phyloP scores from a whole-genome alignment of 345 rosid species.

The Melaleuca quinquenervia region DNA sequence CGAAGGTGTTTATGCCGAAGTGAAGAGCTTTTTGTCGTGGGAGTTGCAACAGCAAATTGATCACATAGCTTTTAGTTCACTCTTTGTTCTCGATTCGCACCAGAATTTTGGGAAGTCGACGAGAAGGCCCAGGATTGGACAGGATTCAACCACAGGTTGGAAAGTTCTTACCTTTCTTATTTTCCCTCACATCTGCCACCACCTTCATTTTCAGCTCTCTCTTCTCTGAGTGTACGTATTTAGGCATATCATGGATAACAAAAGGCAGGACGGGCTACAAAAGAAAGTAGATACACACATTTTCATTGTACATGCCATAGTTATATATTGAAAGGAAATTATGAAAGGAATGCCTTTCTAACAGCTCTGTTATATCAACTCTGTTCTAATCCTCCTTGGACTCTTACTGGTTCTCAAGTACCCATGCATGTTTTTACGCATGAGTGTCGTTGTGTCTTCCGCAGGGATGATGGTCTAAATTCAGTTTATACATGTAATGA shows the following conservation, averaged over 20 bases:
- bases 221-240: neutral
- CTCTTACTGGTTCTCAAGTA: neutral
- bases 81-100: neutral
- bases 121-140: neutral
- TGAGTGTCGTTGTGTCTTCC: neutral
- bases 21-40: neutral
- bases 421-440: neutral
- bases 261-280: neutral
- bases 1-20: neutral
- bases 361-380: neutral
- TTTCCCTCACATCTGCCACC: neutral
- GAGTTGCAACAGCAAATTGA: neutral
- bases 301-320: neutral
- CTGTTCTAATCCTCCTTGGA: neutral
- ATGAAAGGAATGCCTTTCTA: neutral
- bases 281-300: neutral
- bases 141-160: neutral
- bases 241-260: neutral
- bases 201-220: too few species aligned
- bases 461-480: rapidly evolving
- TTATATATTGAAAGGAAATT: neutral
- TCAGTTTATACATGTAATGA: neutral
- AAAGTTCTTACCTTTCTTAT: neutral
- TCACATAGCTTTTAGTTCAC: neutral
- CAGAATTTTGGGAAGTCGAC: neutral